Evolutionary conservation across 345 rosid species (phyloP).

Genomic region (Leavenworthia alabamica): DNA sequence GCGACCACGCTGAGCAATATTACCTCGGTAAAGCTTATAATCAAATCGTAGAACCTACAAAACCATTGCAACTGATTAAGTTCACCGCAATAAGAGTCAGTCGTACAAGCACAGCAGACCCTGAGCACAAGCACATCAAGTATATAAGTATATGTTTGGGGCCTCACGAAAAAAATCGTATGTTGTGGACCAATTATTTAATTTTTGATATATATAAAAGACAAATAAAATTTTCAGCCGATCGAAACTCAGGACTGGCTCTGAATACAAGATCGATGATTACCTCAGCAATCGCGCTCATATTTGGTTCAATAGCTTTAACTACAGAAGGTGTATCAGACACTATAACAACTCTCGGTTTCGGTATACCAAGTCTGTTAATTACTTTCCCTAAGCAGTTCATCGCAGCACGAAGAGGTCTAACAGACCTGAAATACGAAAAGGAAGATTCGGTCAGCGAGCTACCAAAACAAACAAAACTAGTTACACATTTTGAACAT

Average conservation of each 20-base stretch:
- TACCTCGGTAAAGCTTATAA: constrained; percentile 61
- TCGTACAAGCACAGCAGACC: too few species aligned
- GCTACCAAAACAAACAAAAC: background rate
- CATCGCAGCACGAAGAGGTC: constrained; percentile 67
- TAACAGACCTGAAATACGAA: constrained; percentile 53
- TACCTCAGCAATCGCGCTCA: constrained; percentile 84
- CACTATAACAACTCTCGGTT: constrained; percentile 68
- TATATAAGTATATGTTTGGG: too few species aligned
- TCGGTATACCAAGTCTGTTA: constrained; percentile 34
- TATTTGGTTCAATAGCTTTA: constrained; percentile 37
- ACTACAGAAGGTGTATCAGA: constrained; percentile 83
- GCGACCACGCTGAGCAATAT: constrained; percentile 37
- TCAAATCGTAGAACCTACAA: constrained; percentile 76
- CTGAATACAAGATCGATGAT: too few species aligned
- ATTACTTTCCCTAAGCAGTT: constrained; percentile 58
- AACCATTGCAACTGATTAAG: constrained; percentile 19
- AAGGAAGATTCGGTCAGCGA: background rate
- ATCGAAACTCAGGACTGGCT: too few species aligned
- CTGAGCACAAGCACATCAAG: too few species aligned
- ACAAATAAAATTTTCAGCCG: too few species aligned
- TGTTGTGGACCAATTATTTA: too few species aligned
- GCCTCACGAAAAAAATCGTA: too few species aligned
- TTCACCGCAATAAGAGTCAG: background rate
- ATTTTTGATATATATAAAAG: too few species aligned
- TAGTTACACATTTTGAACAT: background rate